Evolutionary conservation across 768 basidiomycete genomes (phyloP).

Genomic region (Rhodotorula taiwanensis): DNA sequence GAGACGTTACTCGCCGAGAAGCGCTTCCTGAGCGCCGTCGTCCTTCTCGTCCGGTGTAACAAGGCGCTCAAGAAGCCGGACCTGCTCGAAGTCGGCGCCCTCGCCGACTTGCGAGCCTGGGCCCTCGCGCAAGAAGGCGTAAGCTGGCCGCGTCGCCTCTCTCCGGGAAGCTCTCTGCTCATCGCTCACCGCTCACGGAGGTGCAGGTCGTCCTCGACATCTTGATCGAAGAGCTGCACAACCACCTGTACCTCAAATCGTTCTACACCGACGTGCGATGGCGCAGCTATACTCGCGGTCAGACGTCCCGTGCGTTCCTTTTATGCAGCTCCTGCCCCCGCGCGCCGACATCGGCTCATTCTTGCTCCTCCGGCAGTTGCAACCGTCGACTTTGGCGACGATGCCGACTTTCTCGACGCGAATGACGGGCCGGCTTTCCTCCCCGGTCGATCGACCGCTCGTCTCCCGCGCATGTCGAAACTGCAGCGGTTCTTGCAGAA

Average conservation of each 20-base stretch:
- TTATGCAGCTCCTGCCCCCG: no score
- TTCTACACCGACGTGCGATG: constrained; percentile 94
- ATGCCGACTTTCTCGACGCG: no score
- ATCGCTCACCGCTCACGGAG: neutral
- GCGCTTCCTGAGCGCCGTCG: constrained; percentile 77
- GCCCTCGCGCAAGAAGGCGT: constrained; percentile 79
- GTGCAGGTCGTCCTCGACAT: constrained; percentile 87
- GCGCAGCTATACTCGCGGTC: constrained; percentile 73
- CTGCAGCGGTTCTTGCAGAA: constrained; percentile 45
- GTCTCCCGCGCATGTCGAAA: constrained; percentile 35
- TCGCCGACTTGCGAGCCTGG: constrained; percentile 79
- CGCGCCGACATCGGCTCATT: no score
- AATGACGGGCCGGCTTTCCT: constrained; percentile 1
- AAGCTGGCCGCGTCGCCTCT: no score
- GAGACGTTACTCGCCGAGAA: constrained; percentile 96
- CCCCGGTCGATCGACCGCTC: constrained; percentile 23
- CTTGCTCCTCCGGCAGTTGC: constrained; percentile 36
- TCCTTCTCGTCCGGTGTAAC: constrained; percentile 74
- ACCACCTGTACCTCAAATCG: constrained; percentile 91
- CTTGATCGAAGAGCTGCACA: constrained; percentile 87
- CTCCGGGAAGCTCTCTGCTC: no score
- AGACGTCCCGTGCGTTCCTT: constrained; percentile 59
- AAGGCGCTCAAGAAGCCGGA: constrained; percentile 87
- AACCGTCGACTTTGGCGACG: constrained; percentile 38
- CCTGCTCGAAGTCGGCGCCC: constrained; percentile 90